Conservation (phyloP, 2,329 filamentous ascomycete species). For the Cadophora sp. region DNA sequence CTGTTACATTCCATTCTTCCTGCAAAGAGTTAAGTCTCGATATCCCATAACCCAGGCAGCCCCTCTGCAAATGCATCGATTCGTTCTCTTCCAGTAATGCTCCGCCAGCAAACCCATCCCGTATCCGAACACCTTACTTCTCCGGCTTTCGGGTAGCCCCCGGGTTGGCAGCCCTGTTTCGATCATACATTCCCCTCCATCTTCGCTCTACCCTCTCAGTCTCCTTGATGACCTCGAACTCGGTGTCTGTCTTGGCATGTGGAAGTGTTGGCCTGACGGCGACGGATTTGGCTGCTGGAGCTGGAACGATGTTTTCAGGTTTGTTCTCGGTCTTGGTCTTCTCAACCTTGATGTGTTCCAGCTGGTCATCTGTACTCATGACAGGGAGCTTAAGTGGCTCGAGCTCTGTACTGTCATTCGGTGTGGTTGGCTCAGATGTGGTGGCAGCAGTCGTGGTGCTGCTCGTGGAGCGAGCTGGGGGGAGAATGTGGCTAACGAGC, state of each 20-base stretch:
- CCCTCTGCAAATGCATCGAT: not conserved
- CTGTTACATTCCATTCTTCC: not conserved
- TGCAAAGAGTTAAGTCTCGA: not conserved
- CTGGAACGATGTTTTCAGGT: too few relatives aligned
- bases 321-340: not conserved
- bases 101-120: not conserved
- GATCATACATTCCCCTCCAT: conserved; percentile 17
- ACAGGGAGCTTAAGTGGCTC: not conserved
- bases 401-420: not conserved
- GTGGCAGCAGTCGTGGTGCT: not conserved
- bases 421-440: not conserved
- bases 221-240: not conserved
- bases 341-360: not conserved
- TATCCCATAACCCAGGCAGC: not conserved
- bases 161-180: conserved; percentile 8
- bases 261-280: not conserved
- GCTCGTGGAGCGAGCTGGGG: not conserved
- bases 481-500: not conserved
- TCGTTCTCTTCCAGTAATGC: not conserved
- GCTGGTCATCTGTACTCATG: too few relatives aligned
- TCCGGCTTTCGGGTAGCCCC: not conserved
- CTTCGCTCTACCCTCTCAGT: not conserved
- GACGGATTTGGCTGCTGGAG: not conserved
- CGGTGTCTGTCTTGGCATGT: conserved; percentile 11
- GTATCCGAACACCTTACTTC: not conserved